Percentiles rank a stretch among this genome's conserved stretches.
Evolutionary conservation across 805 yeast genomes (phyloP).

Genomic region (Brettanomyces naardenensis): DNA sequence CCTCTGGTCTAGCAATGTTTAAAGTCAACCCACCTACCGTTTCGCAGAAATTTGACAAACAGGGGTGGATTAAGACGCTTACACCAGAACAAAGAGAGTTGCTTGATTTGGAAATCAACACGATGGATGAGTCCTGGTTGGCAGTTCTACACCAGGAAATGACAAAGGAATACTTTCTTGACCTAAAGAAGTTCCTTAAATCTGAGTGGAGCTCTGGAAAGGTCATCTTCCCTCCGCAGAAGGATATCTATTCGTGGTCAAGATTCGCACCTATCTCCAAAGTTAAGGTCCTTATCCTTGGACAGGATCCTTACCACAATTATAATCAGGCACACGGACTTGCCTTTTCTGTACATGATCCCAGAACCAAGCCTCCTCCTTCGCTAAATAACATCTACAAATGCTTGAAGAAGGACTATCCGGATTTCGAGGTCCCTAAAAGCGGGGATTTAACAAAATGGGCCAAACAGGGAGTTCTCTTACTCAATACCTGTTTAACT

Average conservation of each 20-base stretch:
- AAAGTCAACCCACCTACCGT: conserved; percentile 2
- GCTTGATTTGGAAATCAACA: conserved; percentile 57
- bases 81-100: conserved; percentile 41
- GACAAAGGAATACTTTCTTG: conserved; percentile 76
- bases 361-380: conserved; percentile 77
- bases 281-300: conserved; percentile 74
- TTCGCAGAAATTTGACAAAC: conserved; percentile 34
- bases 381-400: conserved; percentile 84
- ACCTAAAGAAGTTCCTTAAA: conserved; percentile 56
- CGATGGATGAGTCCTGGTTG: conserved; percentile 77
- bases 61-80: conserved; percentile 41
- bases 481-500: conserved; percentile 82
- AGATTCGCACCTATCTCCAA: conserved; percentile 68
- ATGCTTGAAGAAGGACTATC: conserved; percentile 57
- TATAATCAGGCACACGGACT: conserved; percentile 91
- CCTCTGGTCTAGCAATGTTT: conserved; percentile 1
- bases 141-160: conserved; percentile 58
- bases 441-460: conserved; percentile 71
- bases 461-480: conserved; percentile 81
- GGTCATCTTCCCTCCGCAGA: conserved; percentile 68
- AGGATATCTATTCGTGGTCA: conserved; percentile 87
- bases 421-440: conserved; percentile 54
- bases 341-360: conserved; percentile 85
- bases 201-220: conserved; percentile 33
- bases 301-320: conserved; percentile 97